These are phyloP conservation scores for Microcyclospora pomicola DNA, from an alignment of 2,329 filamentous ascomycete genomes.

Conservation along the genomic window DNA sequence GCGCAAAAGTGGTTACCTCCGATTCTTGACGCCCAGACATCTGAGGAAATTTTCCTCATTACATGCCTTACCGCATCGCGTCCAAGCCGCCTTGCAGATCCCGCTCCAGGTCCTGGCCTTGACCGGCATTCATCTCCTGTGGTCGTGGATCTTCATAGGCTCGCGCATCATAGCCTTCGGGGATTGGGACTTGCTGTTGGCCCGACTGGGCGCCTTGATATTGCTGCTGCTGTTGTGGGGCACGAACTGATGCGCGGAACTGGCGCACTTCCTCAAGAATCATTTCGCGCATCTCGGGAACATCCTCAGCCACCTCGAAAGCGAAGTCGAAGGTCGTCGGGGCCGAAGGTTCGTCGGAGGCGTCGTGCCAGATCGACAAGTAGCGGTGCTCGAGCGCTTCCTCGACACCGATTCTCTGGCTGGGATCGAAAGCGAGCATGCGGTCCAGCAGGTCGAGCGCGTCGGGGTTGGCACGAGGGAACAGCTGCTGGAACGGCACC, in stretches of 20 bases:
- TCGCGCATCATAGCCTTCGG: slow-evolving; percentile 44
- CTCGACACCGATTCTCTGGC: slow-evolving; percentile 84
- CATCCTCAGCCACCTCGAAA: slow-evolving; percentile 94
- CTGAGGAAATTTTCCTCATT: too few species aligned
- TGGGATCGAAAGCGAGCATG: slow-evolving; percentile 96
- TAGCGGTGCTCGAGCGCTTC: slow-evolving; percentile 93
- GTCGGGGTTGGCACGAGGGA: slow-evolving; percentile 90
- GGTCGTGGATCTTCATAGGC: slow-evolving; percentile 49
- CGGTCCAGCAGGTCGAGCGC: slow-evolving; percentile 88
- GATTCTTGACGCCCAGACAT: too few species aligned
- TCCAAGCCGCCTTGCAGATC: slow-evolving; percentile 45
- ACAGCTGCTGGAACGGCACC: slow-evolving; percentile 74
- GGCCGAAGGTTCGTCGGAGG: slow-evolving; percentile 86
- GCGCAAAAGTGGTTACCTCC: too few species aligned
- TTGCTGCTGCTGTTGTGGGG: slow-evolving; percentile 32
- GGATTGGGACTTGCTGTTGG: slow-evolving; percentile 44
- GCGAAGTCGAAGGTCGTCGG: slow-evolving; percentile 94
- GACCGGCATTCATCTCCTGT: slow-evolving; percentile 35
- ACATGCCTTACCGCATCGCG: slow-evolving; percentile 10
- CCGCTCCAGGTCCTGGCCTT: slow-evolving; percentile 68
- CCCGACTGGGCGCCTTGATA: slow-evolving; percentile 28
- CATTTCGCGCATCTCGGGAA: slow-evolving; percentile 90
- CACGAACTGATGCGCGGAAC: slow-evolving; percentile 48
- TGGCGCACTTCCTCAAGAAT: slow-evolving; percentile 86
- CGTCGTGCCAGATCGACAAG: slow-evolving; percentile 95